A percentile compares a stretch with the other conserved stretches of the same genome.
Evolutionary conservation across 257 asterid species (phyloP).

Genomic region (Cynanchum wilfordii): DNA sequence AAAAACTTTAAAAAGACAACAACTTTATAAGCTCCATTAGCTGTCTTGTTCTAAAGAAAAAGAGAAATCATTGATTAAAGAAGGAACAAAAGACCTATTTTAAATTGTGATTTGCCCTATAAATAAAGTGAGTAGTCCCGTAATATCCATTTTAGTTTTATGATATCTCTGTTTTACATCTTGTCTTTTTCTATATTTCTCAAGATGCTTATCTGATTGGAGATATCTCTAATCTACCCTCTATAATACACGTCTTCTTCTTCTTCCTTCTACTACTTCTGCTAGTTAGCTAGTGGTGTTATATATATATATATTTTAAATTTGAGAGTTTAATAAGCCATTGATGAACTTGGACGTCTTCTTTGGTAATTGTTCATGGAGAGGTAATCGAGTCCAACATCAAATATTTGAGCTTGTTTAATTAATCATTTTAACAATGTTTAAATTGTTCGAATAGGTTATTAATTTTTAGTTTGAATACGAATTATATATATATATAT

Average conservation of each 20-base stretch:
- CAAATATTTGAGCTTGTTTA: too few species aligned
- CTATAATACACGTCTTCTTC: too few species aligned
- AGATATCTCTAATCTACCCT: too few species aligned
- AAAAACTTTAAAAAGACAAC: too few species aligned
- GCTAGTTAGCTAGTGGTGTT: background rate
- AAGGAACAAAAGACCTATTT: background rate
- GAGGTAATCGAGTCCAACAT: too few species aligned
- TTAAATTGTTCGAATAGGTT: too few species aligned
- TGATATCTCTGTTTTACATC: background rate
- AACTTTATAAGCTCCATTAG: background rate
- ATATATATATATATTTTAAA: too few species aligned
- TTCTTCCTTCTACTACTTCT: background rate
- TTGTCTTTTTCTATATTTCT: background rate
- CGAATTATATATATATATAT: too few species aligned
- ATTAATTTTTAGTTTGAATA: too few species aligned
- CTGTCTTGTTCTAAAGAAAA: background rate
- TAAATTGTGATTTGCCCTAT: background rate
- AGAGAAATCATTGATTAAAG: background rate
- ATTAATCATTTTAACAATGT: too few species aligned
- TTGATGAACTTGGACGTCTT: background rate
- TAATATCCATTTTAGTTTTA: background rate
- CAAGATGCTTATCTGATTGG: background rate
- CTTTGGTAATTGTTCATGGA: background rate
- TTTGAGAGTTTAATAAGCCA: background rate
- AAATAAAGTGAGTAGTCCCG: background rate